Evolutionary conservation across 768 basidiomycete genomes (phyloP).

Genomic region (Amanita pallidorosea): DNA sequence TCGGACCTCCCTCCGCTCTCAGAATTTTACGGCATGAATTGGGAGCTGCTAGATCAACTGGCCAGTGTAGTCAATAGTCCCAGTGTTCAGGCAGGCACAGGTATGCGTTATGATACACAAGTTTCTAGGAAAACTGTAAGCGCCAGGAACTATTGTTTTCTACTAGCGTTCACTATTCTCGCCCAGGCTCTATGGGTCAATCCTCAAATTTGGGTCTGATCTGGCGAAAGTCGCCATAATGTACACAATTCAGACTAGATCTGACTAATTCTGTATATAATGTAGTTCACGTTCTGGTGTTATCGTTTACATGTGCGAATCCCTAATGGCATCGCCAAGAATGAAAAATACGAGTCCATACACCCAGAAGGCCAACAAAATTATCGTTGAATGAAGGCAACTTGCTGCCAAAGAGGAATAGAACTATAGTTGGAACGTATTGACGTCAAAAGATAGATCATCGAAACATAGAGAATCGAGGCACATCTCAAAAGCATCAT

Average conservation of each 20-base stretch:
- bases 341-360: not conserved
- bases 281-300: not conserved
- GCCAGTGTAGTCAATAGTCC: constrained; percentile 53
- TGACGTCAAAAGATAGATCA: constrained; percentile 47
- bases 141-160: constrained; percentile 1
- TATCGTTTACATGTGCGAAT: not conserved
- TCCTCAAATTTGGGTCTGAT: constrained; percentile 13
- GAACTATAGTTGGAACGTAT: constrained; percentile 1
- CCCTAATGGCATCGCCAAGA: not conserved
- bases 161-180: not conserved
- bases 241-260: not conserved
- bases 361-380: not conserved
- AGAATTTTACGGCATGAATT: constrained; percentile 43
- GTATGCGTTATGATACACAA: constrained; percentile 33
- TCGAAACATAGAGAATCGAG: constrained; percentile 72
- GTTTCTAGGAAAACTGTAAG: constrained; percentile 39
- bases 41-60: constrained; percentile 37
- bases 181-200: constrained; percentile 36
- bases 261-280: not conserved
- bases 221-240: not conserved
- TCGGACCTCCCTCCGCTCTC: constrained; percentile 41
- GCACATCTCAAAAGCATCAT: constrained; percentile 50
- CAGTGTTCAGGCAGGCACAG: constrained; percentile 39
- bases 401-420: constrained; percentile 5
- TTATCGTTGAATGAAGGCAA: not conserved